Percentiles rank a stretch among this genome's conserved stretches.
These are phyloP conservation scores for Colletotrichum gloeosporioides DNA, from an alignment of 2,329 filamentous ascomycete genomes.

Conservation along the genomic window DNA sequence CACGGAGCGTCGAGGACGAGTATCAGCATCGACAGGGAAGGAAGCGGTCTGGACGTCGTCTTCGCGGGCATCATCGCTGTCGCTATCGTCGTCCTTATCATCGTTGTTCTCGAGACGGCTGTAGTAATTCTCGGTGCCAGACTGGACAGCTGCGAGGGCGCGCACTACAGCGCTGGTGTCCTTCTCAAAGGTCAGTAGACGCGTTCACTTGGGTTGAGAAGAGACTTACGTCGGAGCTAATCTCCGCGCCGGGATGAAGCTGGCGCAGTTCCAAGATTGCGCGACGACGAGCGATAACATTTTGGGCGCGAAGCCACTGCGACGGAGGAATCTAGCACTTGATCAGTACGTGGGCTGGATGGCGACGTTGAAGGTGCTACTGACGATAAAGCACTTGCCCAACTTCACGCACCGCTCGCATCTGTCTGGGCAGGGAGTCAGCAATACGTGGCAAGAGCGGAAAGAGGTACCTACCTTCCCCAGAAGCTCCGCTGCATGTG, in stretches of 20 bases:
- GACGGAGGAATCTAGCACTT: not conserved
- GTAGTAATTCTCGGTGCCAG: not conserved
- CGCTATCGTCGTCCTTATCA: not conserved
- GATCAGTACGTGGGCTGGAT: not conserved
- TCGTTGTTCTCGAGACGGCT: not conserved
- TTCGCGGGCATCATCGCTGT: no score
- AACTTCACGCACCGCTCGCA: not conserved
- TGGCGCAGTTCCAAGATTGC: not conserved
- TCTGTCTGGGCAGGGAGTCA: not conserved
- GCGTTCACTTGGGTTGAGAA: not conserved
- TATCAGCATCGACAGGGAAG: not conserved
- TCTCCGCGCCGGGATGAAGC: not conserved
- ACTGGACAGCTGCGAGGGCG: not conserved
- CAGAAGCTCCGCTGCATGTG: not conserved
- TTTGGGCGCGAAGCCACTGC: not conserved
- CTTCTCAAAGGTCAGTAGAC: fast-evolving
- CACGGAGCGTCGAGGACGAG: not conserved
- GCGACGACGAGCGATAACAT: not conserved
- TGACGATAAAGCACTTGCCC: not conserved
- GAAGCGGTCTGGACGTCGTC: not conserved
- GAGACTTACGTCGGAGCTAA: not conserved
- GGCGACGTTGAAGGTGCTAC: not conserved
- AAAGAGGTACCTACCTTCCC: not conserved
- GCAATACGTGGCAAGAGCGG: no score
- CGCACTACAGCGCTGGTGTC: not conserved